These are phyloP conservation scores for Candida adriatica DNA, from an alignment of 805 yeast genomes.

Conservation along the genomic window DNA sequence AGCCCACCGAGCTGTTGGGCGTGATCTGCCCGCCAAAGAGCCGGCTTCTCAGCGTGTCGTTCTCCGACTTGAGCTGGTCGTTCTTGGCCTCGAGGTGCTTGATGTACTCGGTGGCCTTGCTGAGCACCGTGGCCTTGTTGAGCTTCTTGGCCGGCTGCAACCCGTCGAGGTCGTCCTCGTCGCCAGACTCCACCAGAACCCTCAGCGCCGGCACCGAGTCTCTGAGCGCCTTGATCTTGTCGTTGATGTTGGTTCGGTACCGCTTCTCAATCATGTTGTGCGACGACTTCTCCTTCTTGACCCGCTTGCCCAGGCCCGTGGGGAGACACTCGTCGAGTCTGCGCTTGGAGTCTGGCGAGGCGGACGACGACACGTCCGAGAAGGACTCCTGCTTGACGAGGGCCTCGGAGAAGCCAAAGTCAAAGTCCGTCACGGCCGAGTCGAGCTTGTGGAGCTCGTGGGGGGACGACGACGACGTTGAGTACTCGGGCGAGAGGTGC, in stretches of 20 bases:
- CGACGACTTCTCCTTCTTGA: constrained; percentile 46
- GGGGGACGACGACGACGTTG: constrained; percentile 12
- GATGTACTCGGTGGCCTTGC: constrained; percentile 74
- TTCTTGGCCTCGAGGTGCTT: constrained; percentile 64
- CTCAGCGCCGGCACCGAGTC: constrained; percentile 63
- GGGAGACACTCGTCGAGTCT: constrained; percentile 22
- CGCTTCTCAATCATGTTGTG: constrained; percentile 70
- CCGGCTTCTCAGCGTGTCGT: constrained; percentile 30
- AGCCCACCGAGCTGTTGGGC: constrained; percentile 16
- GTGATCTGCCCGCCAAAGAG: constrained; percentile 19
- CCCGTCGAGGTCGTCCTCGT: constrained; percentile 63
- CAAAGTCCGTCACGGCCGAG: constrained; percentile 5
- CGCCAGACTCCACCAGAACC: constrained; percentile 34
- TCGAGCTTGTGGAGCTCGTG: constrained; percentile 5
- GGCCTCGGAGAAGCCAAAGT: constrained; percentile 1
- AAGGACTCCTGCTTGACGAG: constrained; percentile 14
- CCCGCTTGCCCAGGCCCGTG: constrained; percentile 17
- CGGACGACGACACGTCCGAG: constrained; percentile 13
- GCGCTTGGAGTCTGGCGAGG: constrained; percentile 8
- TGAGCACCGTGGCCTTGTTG: constrained; percentile 69
- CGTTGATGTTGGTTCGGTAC: constrained; percentile 64
- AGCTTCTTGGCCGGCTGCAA: constrained; percentile 69
- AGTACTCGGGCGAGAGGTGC: constrained; percentile 12
- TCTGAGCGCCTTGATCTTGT: constrained; percentile 55
- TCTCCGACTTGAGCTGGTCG: constrained; percentile 40